Conservation (phyloP, 805 yeast genomes). For the Nakazawaea populi region DNA sequence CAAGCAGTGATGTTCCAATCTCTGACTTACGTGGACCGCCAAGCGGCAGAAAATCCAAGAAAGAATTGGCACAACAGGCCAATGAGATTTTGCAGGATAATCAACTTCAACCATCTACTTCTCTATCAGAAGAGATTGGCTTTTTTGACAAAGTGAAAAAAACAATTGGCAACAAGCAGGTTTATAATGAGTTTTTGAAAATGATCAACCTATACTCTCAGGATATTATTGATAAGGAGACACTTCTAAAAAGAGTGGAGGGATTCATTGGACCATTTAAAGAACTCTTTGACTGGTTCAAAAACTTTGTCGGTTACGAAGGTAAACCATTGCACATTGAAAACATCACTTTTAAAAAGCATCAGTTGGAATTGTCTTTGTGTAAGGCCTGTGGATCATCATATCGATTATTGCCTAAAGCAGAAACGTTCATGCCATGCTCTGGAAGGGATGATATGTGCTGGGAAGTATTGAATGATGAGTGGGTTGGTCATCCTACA, state of each 20-base stretch:
- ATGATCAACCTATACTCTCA: constrained; percentile 83
- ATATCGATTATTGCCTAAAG: constrained; percentile 85
- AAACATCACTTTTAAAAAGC: constrained; percentile 82
- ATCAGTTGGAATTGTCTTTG: constrained; percentile 79
- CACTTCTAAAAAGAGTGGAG: constrained; percentile 78
- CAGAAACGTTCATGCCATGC: constrained; percentile 95
- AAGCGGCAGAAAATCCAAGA: constrained; percentile 15
- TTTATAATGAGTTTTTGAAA: constrained; percentile 89
- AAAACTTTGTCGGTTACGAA: constrained; percentile 82
- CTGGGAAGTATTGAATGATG: constrained; percentile 97
- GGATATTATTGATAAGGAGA: constrained; percentile 78
- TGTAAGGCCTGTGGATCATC: constrained; percentile 96
- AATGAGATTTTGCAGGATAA: constrained; percentile 6
- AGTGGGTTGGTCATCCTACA: constrained; percentile 99
- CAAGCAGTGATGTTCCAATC: constrained; percentile 38
- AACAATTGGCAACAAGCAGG: constrained; percentile 79
- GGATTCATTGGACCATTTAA: constrained; percentile 77
- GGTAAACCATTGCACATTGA: constrained; percentile 85
- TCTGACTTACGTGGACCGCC: constrained; percentile 38
- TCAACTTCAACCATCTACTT: constrained; percentile 4
- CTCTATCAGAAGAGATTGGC: constrained; percentile 63
- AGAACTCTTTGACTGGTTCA: constrained; percentile 88
- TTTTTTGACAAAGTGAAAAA: constrained; percentile 92
- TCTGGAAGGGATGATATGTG: constrained; percentile 99
- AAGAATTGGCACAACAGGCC: constrained; percentile 25